Percentiles rank a stretch among this genome's conserved stretches.
Evolutionary conservation across 176 grass and related monocot species (phyloP).

Genomic region (Carex parvula): DNA sequence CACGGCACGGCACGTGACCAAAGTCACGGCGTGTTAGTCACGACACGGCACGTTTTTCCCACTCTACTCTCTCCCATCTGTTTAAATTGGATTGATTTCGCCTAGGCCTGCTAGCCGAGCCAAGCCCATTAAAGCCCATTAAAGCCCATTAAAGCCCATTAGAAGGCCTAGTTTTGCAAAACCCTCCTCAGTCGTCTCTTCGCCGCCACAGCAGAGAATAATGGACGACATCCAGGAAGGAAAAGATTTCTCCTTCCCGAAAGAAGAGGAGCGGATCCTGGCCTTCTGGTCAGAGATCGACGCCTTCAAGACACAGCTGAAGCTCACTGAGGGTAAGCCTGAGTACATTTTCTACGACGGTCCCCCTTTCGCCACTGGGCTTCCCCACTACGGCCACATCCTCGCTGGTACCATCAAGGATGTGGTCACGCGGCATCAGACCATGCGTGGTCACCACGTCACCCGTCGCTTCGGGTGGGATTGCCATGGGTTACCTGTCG

Average conservation of each 20-base stretch:
- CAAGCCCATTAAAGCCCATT: too few species aligned
- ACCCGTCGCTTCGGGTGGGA: conserved; percentile 92
- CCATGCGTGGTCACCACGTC: conserved; percentile 81
- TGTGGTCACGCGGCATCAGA: conserved; percentile 91
- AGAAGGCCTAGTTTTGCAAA: too few species aligned
- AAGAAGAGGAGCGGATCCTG: conserved; percentile 68
- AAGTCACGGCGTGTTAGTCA: too few species aligned
- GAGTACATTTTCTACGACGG: conserved; percentile 99
- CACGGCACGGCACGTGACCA: too few species aligned
- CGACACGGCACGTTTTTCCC: too few species aligned
- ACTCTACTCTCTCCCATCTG: too few species aligned
- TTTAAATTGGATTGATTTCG: too few species aligned
- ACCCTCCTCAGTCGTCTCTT: background rate
- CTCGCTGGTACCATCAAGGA: conserved; percentile 98
- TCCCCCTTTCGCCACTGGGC: conserved; percentile 79
- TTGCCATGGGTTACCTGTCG: conserved; percentile 89
- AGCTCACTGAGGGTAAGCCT: conserved; percentile 62
- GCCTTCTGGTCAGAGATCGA: conserved; percentile 44
- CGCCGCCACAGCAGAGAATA: background rate
- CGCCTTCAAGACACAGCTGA: conserved; percentile 77
- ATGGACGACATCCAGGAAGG: conserved; percentile 96
- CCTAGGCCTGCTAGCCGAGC: too few species aligned
- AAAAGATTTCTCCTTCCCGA: conserved; percentile 83
- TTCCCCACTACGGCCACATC: conserved; percentile 95
- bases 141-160: too few species aligned